Base-by-base conservation (phyloP, 352 stramenopile genomes). In the Thalassiosira mediterranea region DNA sequence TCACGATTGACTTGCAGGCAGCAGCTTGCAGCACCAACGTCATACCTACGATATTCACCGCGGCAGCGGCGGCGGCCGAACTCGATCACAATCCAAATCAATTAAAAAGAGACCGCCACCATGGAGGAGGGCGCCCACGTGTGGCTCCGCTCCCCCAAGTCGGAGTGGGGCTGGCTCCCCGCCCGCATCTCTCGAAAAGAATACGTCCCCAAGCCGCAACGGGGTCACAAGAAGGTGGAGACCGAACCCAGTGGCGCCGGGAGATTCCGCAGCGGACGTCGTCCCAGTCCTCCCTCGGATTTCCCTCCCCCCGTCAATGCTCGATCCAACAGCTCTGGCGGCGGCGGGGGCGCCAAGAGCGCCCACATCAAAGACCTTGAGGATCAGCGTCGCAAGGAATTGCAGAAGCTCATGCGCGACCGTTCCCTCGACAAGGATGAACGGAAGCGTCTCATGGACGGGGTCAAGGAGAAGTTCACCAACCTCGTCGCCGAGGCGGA, bases 111-210 rank as follows among this genome's bases (percentile, higher is more conserved):
- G n/a, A n/a, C n/a, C n/a, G n/a, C n/a, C 7, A 73, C n/a, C 38
- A 91, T 93, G 88, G 88, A 93, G 57, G 61, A 91, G 13, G 86
- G 86, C 63, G 71, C 84, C 15, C 76, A 87, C 54, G 88, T 93
- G 26, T 93, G 88, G 88, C 72, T 93, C 17, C 85, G 88, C 34
- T 81, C 76, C 31, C 74, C 84, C 17, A 78, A 84, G 40, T 88
- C 77, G 4, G 78, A 91, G 49, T 93, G 88, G 88, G 88, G 88
- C 37, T 93, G 88, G 88, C 73, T 93, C 29, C 88, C 88, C 11
- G 88, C 85, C n/a, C 76, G 63, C 46, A 85, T 92, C 42, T 81
- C 86, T 48, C 58, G 62, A 17, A 84, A 84, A 46, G 63, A 68
- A 17, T 29, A 57, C 7, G 51, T 77, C 3, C 47, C 69, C 7